phyloP scores from a whole-genome alignment of 345 rosid genomes.

The Clausena lansium region DNA sequence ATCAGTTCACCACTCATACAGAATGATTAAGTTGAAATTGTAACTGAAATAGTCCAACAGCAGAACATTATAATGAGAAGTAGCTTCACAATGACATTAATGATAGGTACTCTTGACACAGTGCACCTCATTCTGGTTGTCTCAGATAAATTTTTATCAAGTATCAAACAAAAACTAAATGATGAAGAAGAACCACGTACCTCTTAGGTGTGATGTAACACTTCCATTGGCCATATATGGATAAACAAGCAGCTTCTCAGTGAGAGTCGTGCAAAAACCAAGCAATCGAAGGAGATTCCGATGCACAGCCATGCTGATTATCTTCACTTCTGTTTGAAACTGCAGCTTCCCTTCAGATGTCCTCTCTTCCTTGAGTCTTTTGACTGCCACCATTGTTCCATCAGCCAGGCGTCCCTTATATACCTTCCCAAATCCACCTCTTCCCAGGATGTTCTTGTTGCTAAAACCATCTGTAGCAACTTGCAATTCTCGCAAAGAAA shows the following conservation, averaged over 20 bases:
- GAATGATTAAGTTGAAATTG: no score
- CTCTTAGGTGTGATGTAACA: constrained; percentile 22
- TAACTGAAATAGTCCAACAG: no score
- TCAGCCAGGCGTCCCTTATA: constrained; percentile 26
- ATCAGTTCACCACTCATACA: neutral
- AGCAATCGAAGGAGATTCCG: constrained; percentile 17
- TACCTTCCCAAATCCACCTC: constrained; percentile 30
- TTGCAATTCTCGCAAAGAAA: constrained; percentile 21
- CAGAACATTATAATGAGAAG: no score
- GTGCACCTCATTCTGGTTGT: neutral
- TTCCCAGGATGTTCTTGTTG: constrained; percentile 28
- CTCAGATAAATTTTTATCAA: neutral
- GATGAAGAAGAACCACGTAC: neutral
- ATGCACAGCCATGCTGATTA: constrained; percentile 25
- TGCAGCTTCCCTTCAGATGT: constrained; percentile 22
- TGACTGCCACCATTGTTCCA: constrained; percentile 26
- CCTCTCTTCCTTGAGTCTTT: constrained; percentile 27
- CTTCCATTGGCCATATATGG: constrained; percentile 27
- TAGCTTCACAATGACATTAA: no score
- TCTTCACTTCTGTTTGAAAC: constrained; percentile 26
- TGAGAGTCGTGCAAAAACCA: constrained; percentile 26
- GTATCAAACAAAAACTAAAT: neutral
- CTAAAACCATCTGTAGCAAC: constrained; percentile 24
- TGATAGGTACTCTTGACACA: neutral
- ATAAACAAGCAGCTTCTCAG: constrained; percentile 26